Evolutionary conservation across 495 filamentous ascomycete genomes (phyloP), one percentile per base, ranked within the genome.

Genomic region (Tuber indicum): DNA sequence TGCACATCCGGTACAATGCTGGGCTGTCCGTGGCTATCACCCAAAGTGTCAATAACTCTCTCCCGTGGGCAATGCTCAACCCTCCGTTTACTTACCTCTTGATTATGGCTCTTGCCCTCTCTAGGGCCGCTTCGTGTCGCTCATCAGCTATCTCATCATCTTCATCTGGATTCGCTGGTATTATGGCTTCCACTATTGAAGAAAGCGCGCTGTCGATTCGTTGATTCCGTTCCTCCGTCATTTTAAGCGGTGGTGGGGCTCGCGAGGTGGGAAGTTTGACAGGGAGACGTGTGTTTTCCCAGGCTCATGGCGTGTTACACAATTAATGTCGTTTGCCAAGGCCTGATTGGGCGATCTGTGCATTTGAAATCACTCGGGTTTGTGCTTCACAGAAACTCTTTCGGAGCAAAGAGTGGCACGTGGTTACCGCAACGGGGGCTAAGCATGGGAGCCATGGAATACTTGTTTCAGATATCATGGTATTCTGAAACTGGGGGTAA

Each of bases 1-100:
- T 97, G 94, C 70, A 97, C 90, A 83, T 94, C 91, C 69, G 89
- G 84, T 21, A 85, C 81, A 66, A 86, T 80, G 72, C 83, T 82
- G 46, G 86, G 66, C 81, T 83, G 74, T 69, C 79, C 75, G 43
- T 80, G 78, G 43, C 78, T 80, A 76, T 6, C 62, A 69, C 71
- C 23, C 43, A 39, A 70, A 66, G 69, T 17, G 14, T 66, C 58
- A 74, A 80, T 80, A 66, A 76, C 71, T 52, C 42, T n/a, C 49
- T 36, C 12, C 58, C 26, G 16, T 16, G 26, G 26, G 17, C 58
- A 66, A 66, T 66, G 58, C 75, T 39, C 42, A 72, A 16, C 75
- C 76, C 75, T 81, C 39, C 32, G 62, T 32, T 70, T 69, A 42
- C 49, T 46, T 72, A 89, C 89, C 84, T 86, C 74, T 89, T 87